phyloP scores from a whole-genome alignment of 352 stramenopile genomes.

The Globisporangium nagaii region DNA sequence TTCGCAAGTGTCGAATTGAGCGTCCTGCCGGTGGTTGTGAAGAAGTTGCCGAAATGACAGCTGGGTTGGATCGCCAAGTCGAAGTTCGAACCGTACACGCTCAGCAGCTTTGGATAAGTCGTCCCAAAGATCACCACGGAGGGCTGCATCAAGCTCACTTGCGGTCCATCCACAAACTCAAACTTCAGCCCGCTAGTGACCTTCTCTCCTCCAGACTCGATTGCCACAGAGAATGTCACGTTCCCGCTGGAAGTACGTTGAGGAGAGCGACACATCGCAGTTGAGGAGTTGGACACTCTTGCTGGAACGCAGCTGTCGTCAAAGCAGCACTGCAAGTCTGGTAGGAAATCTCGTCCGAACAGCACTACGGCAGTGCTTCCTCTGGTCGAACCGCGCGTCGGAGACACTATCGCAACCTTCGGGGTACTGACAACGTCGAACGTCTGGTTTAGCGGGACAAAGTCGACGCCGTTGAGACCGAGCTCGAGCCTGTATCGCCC shows the following conservation, averaged over 20 bases:
- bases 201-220: constrained; percentile 4
- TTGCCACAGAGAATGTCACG: constrained; percentile 13
- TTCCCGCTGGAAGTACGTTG: constrained; percentile 6
- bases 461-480: constrained; percentile 19
- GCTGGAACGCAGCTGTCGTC: constrained; percentile 22
- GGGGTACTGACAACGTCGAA: constrained; percentile 23
- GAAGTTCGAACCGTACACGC: constrained; percentile 23
- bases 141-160: constrained; percentile 16
- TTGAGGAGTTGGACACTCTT: constrained; percentile 12
- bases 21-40: background rate
- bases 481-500: constrained; percentile 22
- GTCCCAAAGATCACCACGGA: constrained; percentile 23
- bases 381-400: constrained; percentile 11
- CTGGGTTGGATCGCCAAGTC: background rate
- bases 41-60: constrained; percentile 22
- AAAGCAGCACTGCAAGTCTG: constrained; percentile 44
- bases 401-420: constrained; percentile 14
- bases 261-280: constrained; percentile 17
- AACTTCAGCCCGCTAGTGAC: constrained; percentile 17
- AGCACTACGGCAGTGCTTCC: constrained; percentile 26
- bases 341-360: constrained; percentile 14
- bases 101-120: constrained; percentile 11
- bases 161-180: constrained; percentile 12
- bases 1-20: constrained; percentile 14
- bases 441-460: constrained; percentile 1